Percentiles rank a stretch among this genome's conserved stretches.
Evolutionary conservation across 345 rosid genomes (phyloP).

Genomic region (Orychophragmus violaceus): DNA sequence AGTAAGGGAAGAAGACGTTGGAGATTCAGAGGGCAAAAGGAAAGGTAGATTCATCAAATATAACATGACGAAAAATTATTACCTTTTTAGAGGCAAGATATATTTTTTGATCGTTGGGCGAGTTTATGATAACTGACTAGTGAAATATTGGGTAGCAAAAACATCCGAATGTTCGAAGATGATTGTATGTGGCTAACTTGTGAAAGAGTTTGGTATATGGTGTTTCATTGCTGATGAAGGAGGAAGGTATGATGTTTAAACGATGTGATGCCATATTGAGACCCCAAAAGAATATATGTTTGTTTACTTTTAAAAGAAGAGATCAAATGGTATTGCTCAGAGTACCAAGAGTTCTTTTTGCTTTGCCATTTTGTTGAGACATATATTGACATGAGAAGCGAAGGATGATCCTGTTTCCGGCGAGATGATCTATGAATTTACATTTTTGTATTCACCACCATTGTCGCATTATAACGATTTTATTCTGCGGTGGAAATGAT

Average conservation of each 20-base stretch:
- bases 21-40: not conserved
- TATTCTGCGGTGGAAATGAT: too few species aligned
- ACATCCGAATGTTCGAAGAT: not conserved
- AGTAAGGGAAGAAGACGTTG: too few species aligned
- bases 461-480: too few species aligned
- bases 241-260: not conserved
- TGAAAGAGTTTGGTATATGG: not conserved
- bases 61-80: not conserved
- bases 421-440: too few species aligned
- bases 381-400: too few species aligned
- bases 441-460: too few species aligned
- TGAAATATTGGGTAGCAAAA: not conserved
- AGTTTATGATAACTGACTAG: not conserved
- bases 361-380: too few species aligned
- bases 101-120: not conserved
- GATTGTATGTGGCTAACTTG: not conserved
- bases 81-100: not conserved
- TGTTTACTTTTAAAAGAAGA: too few species aligned
- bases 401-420: too few species aligned
- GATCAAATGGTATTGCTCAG: too few species aligned
- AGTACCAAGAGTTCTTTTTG: too few species aligned
- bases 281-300: not conserved
- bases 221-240: not conserved
- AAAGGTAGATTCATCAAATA: not conserved
- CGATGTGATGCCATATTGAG: not conserved